Evolutionary conservation across 805 yeast species (phyloP), one percentile per base, ranked within the genome.

Genomic region (Tanozyma kutaoensis): DNA sequence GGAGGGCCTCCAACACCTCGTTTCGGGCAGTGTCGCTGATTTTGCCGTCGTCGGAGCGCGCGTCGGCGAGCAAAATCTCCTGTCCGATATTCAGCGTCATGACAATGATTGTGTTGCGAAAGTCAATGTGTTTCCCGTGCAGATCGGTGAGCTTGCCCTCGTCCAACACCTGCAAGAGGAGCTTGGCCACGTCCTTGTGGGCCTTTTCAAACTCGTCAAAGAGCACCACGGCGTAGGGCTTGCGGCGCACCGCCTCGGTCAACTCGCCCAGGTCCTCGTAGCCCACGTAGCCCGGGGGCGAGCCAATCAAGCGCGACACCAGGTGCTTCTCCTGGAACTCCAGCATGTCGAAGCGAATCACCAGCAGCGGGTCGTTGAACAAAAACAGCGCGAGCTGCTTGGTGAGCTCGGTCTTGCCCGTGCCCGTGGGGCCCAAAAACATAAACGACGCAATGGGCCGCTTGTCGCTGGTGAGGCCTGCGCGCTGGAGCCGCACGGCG

Each of bases 191-290:
- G 52, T 88, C 98, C 3, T 85, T 78, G 50, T 91, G 97, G 0
- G 98, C 97, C 52, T 88, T 88, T 44, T 88, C 98, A 51, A 88
- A 82, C 56, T 88, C 98, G 52, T 88, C 98, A 49, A 88, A 91
- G 31, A 88, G 56, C 2, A 88, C 78, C 15, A 88, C 95, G 1
- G 96, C 68, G 40, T 88, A 88, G 7, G 98, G 98, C 45, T 85
- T 86, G 43, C 97, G 69, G 46, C 95, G 70, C 8, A 91, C 93
- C 5, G 95, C 94, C 52, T 91, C 97, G 1, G 98, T 91, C 36
- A 91, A 62, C 52, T 91, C 97, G 27, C 98, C 98, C 47, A 85
- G 80, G 42, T 80, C 91, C 45, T 88, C 98, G 55, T 85, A 86
- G 28, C 95, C 91, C 14, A 88, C 95, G 49, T 88, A 88, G 6